Evolutionary conservation across 2,329 filamentous ascomycete species (phyloP).

Genomic region (Talaromyces sp.): DNA sequence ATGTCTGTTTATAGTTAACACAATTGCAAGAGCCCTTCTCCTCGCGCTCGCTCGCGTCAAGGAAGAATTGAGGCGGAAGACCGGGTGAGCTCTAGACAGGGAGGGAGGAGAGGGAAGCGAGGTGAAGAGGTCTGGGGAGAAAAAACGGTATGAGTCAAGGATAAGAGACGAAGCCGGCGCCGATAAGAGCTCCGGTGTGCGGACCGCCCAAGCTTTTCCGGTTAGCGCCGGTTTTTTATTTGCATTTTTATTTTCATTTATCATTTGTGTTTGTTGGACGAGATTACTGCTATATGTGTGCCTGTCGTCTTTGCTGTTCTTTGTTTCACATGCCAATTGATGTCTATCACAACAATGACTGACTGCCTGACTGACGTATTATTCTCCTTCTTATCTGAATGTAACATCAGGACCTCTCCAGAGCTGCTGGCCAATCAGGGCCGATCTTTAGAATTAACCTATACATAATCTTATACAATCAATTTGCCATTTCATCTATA

Average conservation of each 20-base stretch:
- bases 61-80: neutral
- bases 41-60: neutral
- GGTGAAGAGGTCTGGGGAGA: conserved; percentile 8
- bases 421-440: neutral
- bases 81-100: neutral
- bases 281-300: neutral
- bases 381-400: neutral
- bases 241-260: neutral
- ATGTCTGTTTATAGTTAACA: neutral
- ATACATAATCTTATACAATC: neutral
- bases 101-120: neutral
- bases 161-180: conserved; percentile 11
- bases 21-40: neutral
- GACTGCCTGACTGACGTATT: neutral
- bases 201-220: conserved; percentile 15
- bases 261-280: neutral
- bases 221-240: neutral
- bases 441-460: neutral
- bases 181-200: conserved; percentile 28
- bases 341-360: no score
- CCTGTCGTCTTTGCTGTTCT: neutral
- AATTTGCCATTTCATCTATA: neutral
- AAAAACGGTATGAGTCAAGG: conserved; percentile 2
- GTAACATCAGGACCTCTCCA: neutral
- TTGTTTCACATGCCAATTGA: neutral